Evolutionary conservation across 768 basidiomycete species (phyloP).

Genomic region (Panaeolus papilionaceus): DNA sequence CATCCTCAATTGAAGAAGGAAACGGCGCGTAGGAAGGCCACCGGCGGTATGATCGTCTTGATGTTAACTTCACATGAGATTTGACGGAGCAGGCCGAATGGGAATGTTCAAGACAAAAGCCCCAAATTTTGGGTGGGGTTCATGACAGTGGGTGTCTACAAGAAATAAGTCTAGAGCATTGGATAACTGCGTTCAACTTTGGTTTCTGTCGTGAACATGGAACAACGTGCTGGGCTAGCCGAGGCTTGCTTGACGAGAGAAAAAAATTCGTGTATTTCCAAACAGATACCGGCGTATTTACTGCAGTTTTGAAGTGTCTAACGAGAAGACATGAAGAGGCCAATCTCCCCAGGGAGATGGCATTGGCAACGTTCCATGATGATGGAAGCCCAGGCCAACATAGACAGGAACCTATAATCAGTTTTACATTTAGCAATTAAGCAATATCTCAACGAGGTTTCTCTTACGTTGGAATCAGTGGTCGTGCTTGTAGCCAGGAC

Average conservation of each 20-base stretch:
- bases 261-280: not conserved
- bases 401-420: conserved; percentile 31
- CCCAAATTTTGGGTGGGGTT: not conserved
- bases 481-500: conserved; percentile 29
- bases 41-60: not conserved
- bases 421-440: not conserved
- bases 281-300: too few species aligned
- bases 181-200: not conserved
- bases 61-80: not conserved
- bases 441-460: not conserved
- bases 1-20: not conserved
- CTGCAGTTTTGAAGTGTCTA: conserved; percentile 23
- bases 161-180: not conserved
- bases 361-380: conserved; percentile 28
- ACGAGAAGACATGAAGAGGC: conserved; percentile 31
- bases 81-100: not conserved
- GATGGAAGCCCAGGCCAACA: conserved; percentile 26
- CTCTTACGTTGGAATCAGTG: conserved; percentile 28
- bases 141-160: not conserved
- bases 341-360: conserved; percentile 36
- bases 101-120: not conserved
- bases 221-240: not conserved
- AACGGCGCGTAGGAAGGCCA: not conserved
- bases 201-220: too few species aligned
- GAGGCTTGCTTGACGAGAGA: not conserved